A percentile compares a stretch with the other conserved stretches of the same genome.
These are phyloP conservation scores for Colletotrichum tropicale DNA, from an alignment of 2,329 filamentous ascomycete species.

Conservation along the genomic window DNA sequence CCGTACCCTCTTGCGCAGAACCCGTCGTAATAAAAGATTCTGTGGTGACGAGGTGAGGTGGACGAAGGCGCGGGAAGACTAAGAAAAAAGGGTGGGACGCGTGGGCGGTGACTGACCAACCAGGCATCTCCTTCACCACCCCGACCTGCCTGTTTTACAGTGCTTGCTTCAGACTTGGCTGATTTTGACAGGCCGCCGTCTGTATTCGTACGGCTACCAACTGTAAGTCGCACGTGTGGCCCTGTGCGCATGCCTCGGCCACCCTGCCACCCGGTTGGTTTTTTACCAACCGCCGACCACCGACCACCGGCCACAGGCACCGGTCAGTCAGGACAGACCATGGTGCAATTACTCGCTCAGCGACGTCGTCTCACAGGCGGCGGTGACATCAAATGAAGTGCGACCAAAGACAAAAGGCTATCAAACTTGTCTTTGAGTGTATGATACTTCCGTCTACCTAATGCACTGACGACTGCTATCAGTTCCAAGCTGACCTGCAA, in stretches of 20 bases:
- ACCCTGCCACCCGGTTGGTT: neutral
- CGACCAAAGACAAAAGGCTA: neutral
- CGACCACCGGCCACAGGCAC: neutral
- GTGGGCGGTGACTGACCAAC: constrained; percentile 10
- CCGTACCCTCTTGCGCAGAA: constrained; percentile 14
- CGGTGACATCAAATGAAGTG: neutral
- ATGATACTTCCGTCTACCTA: constrained; percentile 13
- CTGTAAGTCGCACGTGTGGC: neutral
- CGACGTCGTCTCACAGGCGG: neutral
- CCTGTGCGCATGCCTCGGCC: neutral
- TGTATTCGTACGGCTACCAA: neutral
- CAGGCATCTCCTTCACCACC: neutral
- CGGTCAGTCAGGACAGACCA: neutral
- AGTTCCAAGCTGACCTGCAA: constrained; percentile 1
- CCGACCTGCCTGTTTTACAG: neutral
- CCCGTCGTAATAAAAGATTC: constrained; percentile 12
- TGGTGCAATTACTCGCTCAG: constrained; percentile 1
- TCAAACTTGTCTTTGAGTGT: neutral
- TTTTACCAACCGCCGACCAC: neutral
- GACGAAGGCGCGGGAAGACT: constrained; percentile 17
- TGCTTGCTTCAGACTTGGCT: neutral
- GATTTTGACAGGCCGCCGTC: neutral
- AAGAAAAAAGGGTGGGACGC: constrained; percentile 21
- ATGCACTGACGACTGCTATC: constrained; percentile 1
- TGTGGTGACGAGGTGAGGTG: constrained; percentile 16